A percentile compares a stretch with the other conserved stretches of the same genome.
phyloP scores from a whole-genome alignment of 306 rosid genomes.

The Medicago lupulina region DNA sequence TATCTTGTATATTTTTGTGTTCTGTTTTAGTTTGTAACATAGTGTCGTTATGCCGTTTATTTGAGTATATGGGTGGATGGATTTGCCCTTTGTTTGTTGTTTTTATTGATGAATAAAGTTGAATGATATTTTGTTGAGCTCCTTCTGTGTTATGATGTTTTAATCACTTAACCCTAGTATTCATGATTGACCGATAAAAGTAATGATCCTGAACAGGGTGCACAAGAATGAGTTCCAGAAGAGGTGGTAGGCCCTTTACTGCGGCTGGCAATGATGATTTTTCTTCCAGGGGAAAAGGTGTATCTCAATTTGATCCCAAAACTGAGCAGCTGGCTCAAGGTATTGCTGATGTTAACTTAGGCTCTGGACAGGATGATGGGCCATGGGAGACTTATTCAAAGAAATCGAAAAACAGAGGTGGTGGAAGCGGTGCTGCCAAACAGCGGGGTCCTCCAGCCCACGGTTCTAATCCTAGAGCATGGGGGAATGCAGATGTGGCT shows the following conservation, averaged over 20 bases:
- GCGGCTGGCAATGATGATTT: conserved; percentile 20
- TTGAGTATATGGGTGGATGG: neutral
- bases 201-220: conserved; percentile 11
- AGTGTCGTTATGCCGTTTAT: neutral
- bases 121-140: conserved; percentile 3
- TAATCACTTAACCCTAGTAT: neutral
- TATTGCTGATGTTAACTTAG: conserved; percentile 55
- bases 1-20: neutral
- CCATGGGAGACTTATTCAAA: conserved; percentile 71
- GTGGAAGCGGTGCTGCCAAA: conserved; percentile 67
- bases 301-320: conserved; percentile 38
- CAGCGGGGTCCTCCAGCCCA: conserved; percentile 50
- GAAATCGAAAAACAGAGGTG: conserved; percentile 76
- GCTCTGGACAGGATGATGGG: conserved; percentile 58
- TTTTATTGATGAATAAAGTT: conserved; percentile 19
- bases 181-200: conserved; percentile 8
- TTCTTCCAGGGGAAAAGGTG: conserved; percentile 53
- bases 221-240: conserved; percentile 55
- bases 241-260: conserved; percentile 53
- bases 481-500: conserved; percentile 48
- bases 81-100: neutral
- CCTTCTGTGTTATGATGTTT: neutral
- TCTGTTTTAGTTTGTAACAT: conserved; percentile 16
- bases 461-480: conserved; percentile 51
- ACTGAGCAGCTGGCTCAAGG: conserved; percentile 59